Evolutionary conservation across 441 rosid species (phyloP).

Genomic region (Croton setiger): DNA sequence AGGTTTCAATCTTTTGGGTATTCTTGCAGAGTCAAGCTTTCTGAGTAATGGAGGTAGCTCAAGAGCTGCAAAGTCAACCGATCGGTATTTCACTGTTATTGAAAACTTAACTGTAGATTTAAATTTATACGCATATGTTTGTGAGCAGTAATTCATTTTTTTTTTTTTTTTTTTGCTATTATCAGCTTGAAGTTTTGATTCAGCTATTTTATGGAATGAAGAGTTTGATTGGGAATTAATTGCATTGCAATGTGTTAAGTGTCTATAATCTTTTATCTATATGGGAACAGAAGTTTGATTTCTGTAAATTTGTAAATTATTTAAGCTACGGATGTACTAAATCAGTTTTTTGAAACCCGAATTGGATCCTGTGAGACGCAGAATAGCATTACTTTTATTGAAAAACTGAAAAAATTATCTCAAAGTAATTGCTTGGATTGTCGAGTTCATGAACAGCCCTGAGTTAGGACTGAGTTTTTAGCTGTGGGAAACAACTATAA

Average conservation of each 20-base stretch:
- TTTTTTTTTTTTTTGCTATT: neutral
- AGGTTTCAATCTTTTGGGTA: neutral
- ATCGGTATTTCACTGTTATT: constrained; percentile 30
- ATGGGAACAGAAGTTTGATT: neutral
- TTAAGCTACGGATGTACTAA: too few species aligned
- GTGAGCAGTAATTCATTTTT: neutral
- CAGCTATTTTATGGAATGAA: neutral
- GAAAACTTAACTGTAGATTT: neutral
- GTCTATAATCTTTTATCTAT: neutral
- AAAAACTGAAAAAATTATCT: too few species aligned
- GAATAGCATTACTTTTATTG: too few species aligned
- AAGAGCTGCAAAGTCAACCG: constrained; percentile 42
- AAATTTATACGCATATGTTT: neutral
- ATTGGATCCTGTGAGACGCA: too few species aligned
- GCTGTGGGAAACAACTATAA: too few species aligned
- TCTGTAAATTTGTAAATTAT: neutral
- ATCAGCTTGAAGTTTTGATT: neutral
- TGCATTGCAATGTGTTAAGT: neutral
- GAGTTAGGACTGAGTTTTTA: too few species aligned
- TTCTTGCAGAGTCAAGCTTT: neutral
- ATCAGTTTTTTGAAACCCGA: too few species aligned
- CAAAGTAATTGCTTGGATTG: too few species aligned
- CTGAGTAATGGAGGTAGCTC: constrained; percentile 46
- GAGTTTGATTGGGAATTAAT: neutral
- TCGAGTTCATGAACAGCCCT: too few species aligned